Evolutionary conservation across 768 basidiomycete species (phyloP).

Genomic region (Mycena alexandri): DNA sequence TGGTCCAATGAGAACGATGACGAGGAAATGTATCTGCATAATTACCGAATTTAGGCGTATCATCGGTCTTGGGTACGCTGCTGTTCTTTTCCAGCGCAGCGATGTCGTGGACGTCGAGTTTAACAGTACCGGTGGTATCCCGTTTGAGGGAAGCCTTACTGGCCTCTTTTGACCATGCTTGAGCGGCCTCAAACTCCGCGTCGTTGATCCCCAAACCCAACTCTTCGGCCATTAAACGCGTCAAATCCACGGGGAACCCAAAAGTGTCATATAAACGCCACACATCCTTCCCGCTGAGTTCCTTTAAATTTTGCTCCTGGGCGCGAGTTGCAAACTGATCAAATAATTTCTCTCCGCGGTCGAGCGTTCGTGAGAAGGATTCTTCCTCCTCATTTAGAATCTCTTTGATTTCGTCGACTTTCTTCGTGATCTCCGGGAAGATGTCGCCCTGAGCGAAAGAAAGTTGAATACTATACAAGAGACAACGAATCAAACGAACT

Average conservation of each 20-base stretch:
- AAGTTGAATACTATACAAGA: conserved; percentile 5
- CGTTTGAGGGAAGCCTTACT: conserved; percentile 88
- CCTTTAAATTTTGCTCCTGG: conserved; percentile 67
- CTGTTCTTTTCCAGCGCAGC: conserved; percentile 85
- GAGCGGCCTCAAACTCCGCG: conserved; percentile 89
- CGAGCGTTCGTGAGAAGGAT: conserved; percentile 96
- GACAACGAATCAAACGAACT: conserved; percentile 20
- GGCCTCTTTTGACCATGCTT: conserved; percentile 89
- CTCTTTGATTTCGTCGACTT: conserved; percentile 87
- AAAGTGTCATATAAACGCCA: conserved; percentile 99
- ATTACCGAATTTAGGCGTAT: conserved; percentile 91
- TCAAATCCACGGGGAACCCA: conserved; percentile 97
- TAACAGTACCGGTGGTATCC: conserved; percentile 75
- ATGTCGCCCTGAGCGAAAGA: conserved; percentile 69
- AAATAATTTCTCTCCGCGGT: conserved; percentile 96
- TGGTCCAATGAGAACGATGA: conserved; percentile 5
- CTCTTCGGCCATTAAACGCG: conserved; percentile 97
- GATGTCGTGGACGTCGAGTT: conserved; percentile 96
- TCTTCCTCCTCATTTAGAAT: conserved; percentile 98
- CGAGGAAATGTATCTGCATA: conserved; percentile 23
- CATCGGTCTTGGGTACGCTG: conserved; percentile 90
- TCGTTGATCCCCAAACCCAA: conserved; percentile 87
- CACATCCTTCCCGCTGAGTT: conserved; percentile 91
- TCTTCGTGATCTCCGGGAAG: conserved; percentile 94
- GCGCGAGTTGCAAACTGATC: conserved; percentile 86